Conservation (phyloP, 768 basidiomycete species). For the Hysterangium stoloniferum region DNA sequence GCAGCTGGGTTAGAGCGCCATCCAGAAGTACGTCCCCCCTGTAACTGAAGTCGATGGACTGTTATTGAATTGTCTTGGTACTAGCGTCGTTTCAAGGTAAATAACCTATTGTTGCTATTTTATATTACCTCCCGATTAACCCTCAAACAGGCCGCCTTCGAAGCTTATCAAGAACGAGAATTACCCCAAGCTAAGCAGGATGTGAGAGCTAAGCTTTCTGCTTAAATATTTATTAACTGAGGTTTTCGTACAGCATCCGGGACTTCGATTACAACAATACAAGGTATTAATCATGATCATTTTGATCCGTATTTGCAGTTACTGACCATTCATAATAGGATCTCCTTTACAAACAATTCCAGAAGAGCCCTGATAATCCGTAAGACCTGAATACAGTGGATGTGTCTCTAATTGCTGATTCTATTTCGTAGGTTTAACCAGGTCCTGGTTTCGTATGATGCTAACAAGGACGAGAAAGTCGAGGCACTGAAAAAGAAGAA, state of each 20-base stretch:
- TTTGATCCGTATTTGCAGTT: background rate
- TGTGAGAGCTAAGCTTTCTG: slow-evolving; percentile 32
- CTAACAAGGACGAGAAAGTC: slow-evolving; percentile 79
- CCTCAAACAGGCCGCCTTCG: slow-evolving; percentile 62
- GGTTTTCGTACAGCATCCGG: slow-evolving; percentile 61
- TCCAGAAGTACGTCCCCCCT: slow-evolving; percentile 63
- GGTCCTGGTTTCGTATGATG: slow-evolving; percentile 69
- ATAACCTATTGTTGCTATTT: slow-evolving; percentile 6
- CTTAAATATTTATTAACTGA: slow-evolving; percentile 11
- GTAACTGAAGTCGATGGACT: slow-evolving; percentile 9
- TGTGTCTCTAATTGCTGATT: background rate
- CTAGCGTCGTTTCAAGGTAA: slow-evolving; percentile 83
- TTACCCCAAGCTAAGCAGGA: slow-evolving; percentile 71
- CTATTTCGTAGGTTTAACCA: slow-evolving; percentile 71
- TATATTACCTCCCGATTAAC: slow-evolving; percentile 7
- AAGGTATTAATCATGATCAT: slow-evolving; percentile 38
- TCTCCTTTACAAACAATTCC: slow-evolving; percentile 87
- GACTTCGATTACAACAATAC: slow-evolving; percentile 86
- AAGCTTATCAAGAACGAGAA: slow-evolving; percentile 84
- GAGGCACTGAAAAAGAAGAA: slow-evolving; percentile 64
- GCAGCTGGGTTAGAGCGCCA: slow-evolving; percentile 84
- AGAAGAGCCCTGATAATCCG: slow-evolving; percentile 95
- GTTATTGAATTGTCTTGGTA: slow-evolving; percentile 8
- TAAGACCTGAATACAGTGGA: slow-evolving; percentile 30
- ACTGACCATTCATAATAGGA: slow-evolving; percentile 41